Evolutionary conservation across 2,329 filamentous ascomycete species (phyloP), one percentile per base, ranked within the genome.

Genomic region (Fonsecaea multimorphosa): DNA sequence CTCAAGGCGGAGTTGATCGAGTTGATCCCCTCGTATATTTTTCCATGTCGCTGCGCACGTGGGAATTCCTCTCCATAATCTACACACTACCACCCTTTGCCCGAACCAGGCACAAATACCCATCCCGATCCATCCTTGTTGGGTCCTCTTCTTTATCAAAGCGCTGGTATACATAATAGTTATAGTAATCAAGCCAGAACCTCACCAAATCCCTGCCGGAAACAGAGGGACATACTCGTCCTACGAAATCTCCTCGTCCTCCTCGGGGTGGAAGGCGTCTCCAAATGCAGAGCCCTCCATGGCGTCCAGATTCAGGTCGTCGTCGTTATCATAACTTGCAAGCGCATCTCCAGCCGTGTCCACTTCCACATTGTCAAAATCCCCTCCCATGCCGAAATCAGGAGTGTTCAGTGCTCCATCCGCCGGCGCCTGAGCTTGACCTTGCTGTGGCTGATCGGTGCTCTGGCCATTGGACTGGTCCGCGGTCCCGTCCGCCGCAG

Each of bases 211-310:
- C 16, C 40, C 40, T 24, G 14, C 31, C 44, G 24, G 32, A 54
- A 31, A 54, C 24, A 31, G 24, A 49, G 44, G 44, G 19, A 36
- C 31, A 8, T n/a, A 29, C 62, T 60, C 40, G 51, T 32, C n/a
- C 58, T 67, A 71, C 31, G 66, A 68, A 46, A 70, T 69, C 12
- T 70, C 68, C 34, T 81, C 78, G 64, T 79, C 78, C 67, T 84
- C 82, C 54, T 83, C 82, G 16, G 81, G 82, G 69, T 93, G 90
- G 78, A 94, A 92, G 0, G 91, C 91, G 72, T 95, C 91, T 2
- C 91, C 91, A 79, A 95, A 95, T 1, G 91, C 91, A 38, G 89
- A 92, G 73, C 93, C 90, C 54, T 92, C 90, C 81, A 92, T 85
- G 68, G 89, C 89, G 8, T 84, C 86, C 49, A 84, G 75, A 70